Conservation (phyloP, 2,329 filamentous ascomycete species). For the Pleochaeta shiraiana region DNA sequence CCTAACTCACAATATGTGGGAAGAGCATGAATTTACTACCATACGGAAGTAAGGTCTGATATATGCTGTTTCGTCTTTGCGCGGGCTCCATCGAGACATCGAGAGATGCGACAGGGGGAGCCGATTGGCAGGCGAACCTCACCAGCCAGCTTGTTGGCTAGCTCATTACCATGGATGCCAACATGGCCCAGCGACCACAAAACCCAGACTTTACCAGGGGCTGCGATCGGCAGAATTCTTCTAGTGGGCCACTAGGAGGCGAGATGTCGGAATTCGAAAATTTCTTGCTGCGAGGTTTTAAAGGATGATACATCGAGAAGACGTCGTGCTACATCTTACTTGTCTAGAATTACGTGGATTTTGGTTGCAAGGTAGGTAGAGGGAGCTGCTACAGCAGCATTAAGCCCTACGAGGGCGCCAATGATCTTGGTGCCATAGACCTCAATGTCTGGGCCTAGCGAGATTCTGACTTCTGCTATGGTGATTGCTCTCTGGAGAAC, state of each 20-base stretch:
- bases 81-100: too few species aligned
- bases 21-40: background rate
- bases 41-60: slow-evolving; percentile 1
- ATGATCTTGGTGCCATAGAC: background rate
- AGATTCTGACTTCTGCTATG: background rate
- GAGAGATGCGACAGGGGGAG: slow-evolving; percentile 1
- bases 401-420: background rate
- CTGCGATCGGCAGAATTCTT: too few species aligned
- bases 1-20: slow-evolving; percentile 3
- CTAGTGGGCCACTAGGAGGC: background rate
- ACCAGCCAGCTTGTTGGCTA: slow-evolving; percentile 2
- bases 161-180: slow-evolving; percentile 2
- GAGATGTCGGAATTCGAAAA: slow-evolving; percentile 1
- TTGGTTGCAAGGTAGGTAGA: background rate
- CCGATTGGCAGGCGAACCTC: background rate
- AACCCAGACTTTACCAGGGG: background rate
- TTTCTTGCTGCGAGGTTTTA: slow-evolving; percentile 2
- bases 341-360: slow-evolving; percentile 2
- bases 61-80: slow-evolving; percentile 2
- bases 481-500: background rate
- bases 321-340: slow-evolving; percentile 1
- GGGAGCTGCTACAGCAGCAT: slow-evolving; percentile 1
- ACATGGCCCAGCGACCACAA: background rate
- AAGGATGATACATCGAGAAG: slow-evolving; percentile 2
- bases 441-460: background rate